Conservation (phyloP, 805 yeast species). For the Pichia scutulata region DNA sequence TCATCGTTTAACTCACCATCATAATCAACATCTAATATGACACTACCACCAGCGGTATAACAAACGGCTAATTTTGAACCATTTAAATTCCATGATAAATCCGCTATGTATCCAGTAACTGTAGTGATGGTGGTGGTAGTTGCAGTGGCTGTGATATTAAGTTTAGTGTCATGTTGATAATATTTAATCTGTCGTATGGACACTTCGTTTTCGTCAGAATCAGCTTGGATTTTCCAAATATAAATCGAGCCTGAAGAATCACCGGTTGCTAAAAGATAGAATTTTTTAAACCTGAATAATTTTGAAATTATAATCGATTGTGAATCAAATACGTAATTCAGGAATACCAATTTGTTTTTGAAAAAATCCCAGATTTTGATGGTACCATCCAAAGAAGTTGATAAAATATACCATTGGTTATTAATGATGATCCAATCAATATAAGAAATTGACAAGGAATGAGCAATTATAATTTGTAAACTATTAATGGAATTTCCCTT, state of each 20-base stretch:
- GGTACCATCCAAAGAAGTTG: conserved; percentile 65
- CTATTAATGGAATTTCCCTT: conserved; percentile 52
- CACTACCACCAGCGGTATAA: conserved; percentile 22
- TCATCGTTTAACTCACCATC: too few species aligned
- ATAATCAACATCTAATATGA: conserved; percentile 14
- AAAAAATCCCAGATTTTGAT: conserved; percentile 59
- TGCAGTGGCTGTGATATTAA: neutral
- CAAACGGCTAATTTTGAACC: conserved; percentile 21
- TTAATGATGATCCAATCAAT: conserved; percentile 46
- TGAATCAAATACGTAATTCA: conserved; percentile 36
- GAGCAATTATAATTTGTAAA: conserved; percentile 42
- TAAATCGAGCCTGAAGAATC: conserved; percentile 55
- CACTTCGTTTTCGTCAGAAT: neutral
- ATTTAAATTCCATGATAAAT: conserved; percentile 22
- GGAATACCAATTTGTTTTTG: conserved; percentile 32
- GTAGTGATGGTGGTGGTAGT: too few species aligned
- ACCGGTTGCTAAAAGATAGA: conserved; percentile 49
- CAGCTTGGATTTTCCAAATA: conserved; percentile 38
- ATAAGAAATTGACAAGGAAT: conserved; percentile 49
- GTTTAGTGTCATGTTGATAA: conserved; percentile 19
- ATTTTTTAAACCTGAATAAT: conserved; percentile 39
- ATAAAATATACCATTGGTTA: conserved; percentile 30
- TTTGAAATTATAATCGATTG: conserved; percentile 47
- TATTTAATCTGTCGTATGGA: conserved; percentile 12
- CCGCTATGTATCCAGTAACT: conserved; percentile 12